Conservation (phyloP, 257 asterid species). For the Verbena officinalis region DNA sequence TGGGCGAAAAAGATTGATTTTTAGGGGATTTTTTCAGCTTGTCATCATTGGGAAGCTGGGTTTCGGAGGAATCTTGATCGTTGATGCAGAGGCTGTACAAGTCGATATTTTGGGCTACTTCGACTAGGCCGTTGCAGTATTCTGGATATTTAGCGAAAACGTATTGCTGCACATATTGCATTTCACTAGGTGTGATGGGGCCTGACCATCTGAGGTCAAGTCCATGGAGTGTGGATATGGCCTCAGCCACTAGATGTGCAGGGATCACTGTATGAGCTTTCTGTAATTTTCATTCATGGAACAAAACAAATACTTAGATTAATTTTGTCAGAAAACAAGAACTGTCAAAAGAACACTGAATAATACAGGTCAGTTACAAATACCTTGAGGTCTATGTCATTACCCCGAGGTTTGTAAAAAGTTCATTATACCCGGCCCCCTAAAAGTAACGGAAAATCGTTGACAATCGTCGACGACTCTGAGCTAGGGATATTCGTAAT, state of each 20-base stretch:
- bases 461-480: no score
- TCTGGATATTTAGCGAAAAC: slow-evolving; percentile 83
- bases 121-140: slow-evolving; percentile 64
- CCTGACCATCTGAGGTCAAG: slow-evolving; percentile 87
- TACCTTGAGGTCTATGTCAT: no score
- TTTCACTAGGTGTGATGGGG: slow-evolving; percentile 80
- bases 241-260: slow-evolving; percentile 81
- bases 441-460: no score
- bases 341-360: not conserved
- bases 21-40: slow-evolving; percentile 46
- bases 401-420: no score
- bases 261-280: slow-evolving; percentile 73
- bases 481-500: no score
- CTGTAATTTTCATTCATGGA: slow-evolving; percentile 37
- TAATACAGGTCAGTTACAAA: no score
- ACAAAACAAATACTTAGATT: not conserved
- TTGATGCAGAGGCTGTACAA: slow-evolving; percentile 44
- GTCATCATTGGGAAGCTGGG: slow-evolving; percentile 19
- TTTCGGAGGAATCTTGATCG: slow-evolving; percentile 38
- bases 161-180: slow-evolving; percentile 75
- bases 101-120: slow-evolving; percentile 42
- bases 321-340: slow-evolving; percentile 2
- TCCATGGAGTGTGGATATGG: slow-evolving; percentile 81
- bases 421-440: no score
- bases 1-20: slow-evolving; percentile 31